These are phyloP conservation scores for Daldinia bambusicola DNA, from an alignment of 495 filamentous ascomycete species.

Conservation along the genomic window DNA sequence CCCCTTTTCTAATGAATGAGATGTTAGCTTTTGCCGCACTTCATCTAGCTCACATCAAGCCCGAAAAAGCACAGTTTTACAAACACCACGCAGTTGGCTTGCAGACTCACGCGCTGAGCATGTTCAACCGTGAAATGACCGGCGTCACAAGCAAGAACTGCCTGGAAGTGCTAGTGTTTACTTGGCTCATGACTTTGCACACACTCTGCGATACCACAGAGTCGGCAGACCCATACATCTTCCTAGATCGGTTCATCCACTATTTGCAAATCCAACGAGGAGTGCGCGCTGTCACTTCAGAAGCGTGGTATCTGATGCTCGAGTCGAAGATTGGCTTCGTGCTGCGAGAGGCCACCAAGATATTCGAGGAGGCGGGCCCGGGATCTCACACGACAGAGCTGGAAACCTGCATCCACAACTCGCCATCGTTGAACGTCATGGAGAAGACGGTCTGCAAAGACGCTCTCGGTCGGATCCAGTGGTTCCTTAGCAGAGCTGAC, in stretches of 20 bases:
- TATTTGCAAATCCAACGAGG: conserved; percentile 31
- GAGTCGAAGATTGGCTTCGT: conserved; percentile 32
- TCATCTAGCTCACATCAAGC: conserved; percentile 53
- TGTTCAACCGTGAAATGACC: conserved; percentile 54
- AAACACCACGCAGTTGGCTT: conserved; percentile 59
- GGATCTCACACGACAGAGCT: conserved; percentile 30
- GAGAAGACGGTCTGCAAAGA: conserved; percentile 19
- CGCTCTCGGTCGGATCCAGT: conserved; percentile 29
- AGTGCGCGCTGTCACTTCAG: conserved; percentile 3
- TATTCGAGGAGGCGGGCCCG: conserved; percentile 7
- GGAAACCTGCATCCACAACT: conserved; percentile 15
- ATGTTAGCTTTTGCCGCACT: conserved; percentile 58
- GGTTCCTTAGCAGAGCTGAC: conserved; percentile 22
- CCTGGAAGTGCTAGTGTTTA: conserved; percentile 23
- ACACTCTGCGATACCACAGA: conserved; percentile 25
- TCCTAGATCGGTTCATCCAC: conserved; percentile 25
- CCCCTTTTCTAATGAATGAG: conserved; percentile 55
- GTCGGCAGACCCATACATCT: conserved; percentile 8
- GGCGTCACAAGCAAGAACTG: conserved; percentile 37
- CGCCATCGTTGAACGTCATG: conserved; percentile 7
- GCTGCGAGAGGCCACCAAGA: not conserved
- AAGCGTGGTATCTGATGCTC: conserved; percentile 25
- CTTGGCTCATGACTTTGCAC: conserved; percentile 32
- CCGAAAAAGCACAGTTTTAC: conserved; percentile 50
- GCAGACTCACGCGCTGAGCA: conserved; percentile 58